Conservation (phyloP, 371 early-diverging fungal genomes). For the Mucor mucedo region DNA sequence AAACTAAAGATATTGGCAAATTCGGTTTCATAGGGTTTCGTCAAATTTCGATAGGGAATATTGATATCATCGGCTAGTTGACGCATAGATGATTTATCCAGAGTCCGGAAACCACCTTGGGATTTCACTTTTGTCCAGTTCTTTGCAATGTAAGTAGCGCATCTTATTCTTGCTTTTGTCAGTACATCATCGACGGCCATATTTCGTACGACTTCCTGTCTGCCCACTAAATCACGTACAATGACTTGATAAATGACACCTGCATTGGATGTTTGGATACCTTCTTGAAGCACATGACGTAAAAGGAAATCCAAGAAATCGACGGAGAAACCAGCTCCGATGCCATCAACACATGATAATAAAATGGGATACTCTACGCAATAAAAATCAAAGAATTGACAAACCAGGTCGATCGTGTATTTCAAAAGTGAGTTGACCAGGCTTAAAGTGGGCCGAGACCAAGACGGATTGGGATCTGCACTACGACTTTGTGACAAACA, state of each 20-base stretch:
- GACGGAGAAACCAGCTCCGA: constrained; percentile 48
- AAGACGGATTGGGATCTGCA: constrained; percentile 47
- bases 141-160: constrained; percentile 37
- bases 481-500: constrained; percentile 47
- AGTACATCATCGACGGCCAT: constrained; percentile 49
- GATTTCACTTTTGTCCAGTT: constrained; percentile 43
- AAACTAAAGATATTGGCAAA: constrained; percentile 36
- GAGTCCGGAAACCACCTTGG: constrained; percentile 33
- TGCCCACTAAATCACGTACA: constrained; percentile 46
- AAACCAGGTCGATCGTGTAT: constrained; percentile 42
- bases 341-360: constrained; percentile 54
- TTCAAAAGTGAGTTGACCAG: constrained; percentile 41
- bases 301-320: constrained; percentile 55
- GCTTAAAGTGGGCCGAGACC: constrained; percentile 42
- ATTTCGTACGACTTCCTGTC: constrained; percentile 51
- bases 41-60: constrained; percentile 30
- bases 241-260: constrained; percentile 54
- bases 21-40: constrained; percentile 33
- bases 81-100: constrained; percentile 43
- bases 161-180: constrained; percentile 34
- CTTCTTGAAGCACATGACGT: constrained; percentile 42
- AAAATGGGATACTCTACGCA: constrained; percentile 55
- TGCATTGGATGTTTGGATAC: constrained; percentile 43
- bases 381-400: constrained; percentile 49
- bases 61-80: constrained; percentile 40